Percentiles rank a stretch among this genome's conserved stretches.
Evolutionary conservation across 257 asterid genomes (phyloP).

Genomic region (Catharanthus roseus): DNA sequence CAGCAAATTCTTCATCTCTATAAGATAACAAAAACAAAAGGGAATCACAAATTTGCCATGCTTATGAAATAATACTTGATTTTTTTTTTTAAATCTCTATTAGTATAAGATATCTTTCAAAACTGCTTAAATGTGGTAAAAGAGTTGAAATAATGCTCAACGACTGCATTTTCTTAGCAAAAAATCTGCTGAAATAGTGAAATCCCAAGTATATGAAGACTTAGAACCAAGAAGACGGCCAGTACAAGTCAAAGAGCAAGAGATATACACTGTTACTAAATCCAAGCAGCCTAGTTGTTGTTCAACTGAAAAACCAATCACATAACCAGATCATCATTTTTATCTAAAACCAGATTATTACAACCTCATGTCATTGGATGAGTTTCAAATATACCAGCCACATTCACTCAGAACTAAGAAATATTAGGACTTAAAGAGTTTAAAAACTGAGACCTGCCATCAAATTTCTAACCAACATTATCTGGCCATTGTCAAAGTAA

Average conservation of each 20-base stretch:
- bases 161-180: neutral
- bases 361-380: neutral
- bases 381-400: neutral
- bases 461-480: neutral
- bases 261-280: neutral
- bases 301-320: neutral
- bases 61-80: neutral
- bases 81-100: neutral
- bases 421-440: neutral
- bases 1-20: constrained; percentile 55
- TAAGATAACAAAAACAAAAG: constrained; percentile 10
- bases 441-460: neutral
- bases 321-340: neutral
- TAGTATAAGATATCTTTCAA: neutral
- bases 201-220: neutral
- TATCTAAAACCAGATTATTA: neutral
- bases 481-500: too few species aligned
- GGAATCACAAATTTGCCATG: neutral
- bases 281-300: neutral
- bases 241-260: neutral
- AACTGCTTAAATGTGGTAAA: neutral
- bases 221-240: neutral
- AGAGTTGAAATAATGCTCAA: neutral
- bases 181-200: neutral
- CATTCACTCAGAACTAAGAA: neutral